Evolutionary conservation across 495 filamentous ascomycete species (phyloP).

Genomic region (Rhizodiscina lignyota): DNA sequence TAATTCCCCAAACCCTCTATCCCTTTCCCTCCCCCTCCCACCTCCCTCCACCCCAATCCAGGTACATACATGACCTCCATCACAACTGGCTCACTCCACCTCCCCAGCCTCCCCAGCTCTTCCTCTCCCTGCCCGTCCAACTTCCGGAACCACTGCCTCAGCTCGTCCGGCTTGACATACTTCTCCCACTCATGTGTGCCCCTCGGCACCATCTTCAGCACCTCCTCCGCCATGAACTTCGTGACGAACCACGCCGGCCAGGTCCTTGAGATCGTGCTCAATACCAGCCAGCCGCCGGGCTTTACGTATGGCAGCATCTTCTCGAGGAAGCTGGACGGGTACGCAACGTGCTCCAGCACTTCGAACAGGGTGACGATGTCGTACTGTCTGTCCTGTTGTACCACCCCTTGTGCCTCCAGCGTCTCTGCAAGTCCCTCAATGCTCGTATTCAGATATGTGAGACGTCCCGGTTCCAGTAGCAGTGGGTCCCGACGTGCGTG

Average conservation of each 20-base stretch:
- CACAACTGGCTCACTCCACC: conserved; percentile 38
- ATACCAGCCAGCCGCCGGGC: conserved; percentile 83
- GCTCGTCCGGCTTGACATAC: conserved; percentile 77
- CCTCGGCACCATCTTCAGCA: conserved; percentile 70
- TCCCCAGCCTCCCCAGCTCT: no score
- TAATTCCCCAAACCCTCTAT: conserved; percentile 90
- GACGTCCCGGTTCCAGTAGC: conserved; percentile 32
- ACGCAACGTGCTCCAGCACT: conserved; percentile 79
- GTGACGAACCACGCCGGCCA: conserved; percentile 80
- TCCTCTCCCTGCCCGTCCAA: no score
- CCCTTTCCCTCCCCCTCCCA: conserved; percentile 53
- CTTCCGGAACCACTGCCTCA: conserved; percentile 42
- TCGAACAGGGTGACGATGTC: conserved; percentile 84
- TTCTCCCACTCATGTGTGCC: conserved; percentile 94
- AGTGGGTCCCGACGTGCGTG: conserved; percentile 56
- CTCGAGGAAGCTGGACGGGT: conserved; percentile 52
- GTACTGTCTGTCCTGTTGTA: no score
- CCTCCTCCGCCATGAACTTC: conserved; percentile 80
- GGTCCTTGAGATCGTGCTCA: conserved; percentile 80
- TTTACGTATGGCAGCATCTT: conserved; percentile 52
- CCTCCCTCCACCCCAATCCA: conserved; percentile 79
- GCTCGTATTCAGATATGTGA: conserved; percentile 53
- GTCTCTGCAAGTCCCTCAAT: conserved; percentile 46
- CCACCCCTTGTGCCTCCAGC: conserved; percentile 20
- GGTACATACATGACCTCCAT: conserved; percentile 87